Evolutionary conservation across 2,329 filamentous ascomycete species (phyloP), one percentile per base, ranked within the genome.

Genomic region (Fusarium austroafricanum): DNA sequence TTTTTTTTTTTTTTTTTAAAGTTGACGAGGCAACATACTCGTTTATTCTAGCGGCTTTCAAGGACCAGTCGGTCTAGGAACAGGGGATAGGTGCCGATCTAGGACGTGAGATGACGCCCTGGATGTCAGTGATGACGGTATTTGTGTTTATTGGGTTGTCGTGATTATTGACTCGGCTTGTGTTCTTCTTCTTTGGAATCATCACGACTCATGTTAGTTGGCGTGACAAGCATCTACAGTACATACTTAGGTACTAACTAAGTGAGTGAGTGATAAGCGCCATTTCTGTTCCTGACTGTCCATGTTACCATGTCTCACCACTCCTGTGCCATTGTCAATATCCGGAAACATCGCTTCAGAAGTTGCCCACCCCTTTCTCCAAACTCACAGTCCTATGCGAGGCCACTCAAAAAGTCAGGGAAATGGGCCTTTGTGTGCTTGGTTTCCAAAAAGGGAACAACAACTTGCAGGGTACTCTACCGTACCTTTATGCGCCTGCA

Each of bases 1-100:
- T n/a, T n/a, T n/a, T n/a, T n/a, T n/a, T n/a, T n/a, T n/a, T n/a
- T n/a, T n/a, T n/a, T n/a, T n/a, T n/a, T n/a, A n/a, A n/a, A n/a
- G 65, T 68, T 68, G 45, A 66, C 46, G 37, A 61, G 60, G 47
- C 39, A 66, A 68, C 50, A 54, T 52, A 18, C 51, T 66, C 47
- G 9, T 43, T 59, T 40, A 42, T 54, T 52, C 53, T 68, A 66
- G 55, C 21, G 55, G 39, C 53, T 20, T 46, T 50, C 37, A 38
- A 37, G 20, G 33, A 8, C 45, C 49, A 46, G 55, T 54, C 50
- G 54, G 39, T 42, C 39, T 46, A 49, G n/a, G 54, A 52, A 43
- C 56, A 62, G 38, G 56, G 46, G 37, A 28, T 29, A 45, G 47
- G 49, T 42, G 61, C 31, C 31, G 55, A 62, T 62, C 59, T 46